Evolutionary conservation across 148 eudicot genomes (phyloP).

Genomic region (Chenopodium quinoa): DNA sequence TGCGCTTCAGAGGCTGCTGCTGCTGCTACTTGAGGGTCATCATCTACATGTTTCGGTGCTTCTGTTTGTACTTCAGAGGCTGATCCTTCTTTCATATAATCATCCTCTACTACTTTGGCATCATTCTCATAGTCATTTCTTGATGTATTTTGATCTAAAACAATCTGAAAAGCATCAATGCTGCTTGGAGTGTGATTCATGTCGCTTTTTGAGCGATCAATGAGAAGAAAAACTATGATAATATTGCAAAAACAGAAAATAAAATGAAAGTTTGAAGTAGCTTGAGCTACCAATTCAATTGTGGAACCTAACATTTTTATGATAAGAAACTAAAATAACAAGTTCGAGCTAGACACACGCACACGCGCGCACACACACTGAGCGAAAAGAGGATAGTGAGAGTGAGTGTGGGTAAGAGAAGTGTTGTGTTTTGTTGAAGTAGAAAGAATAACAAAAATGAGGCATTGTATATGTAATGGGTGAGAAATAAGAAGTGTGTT

Average conservation of each 20-base stretch:
- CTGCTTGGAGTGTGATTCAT: neutral
- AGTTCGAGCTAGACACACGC: neutral
- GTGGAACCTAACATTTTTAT: constrained; percentile 39
- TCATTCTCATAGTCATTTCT: neutral
- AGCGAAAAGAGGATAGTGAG: neutral
- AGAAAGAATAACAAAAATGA: neutral
- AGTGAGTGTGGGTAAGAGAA: neutral
- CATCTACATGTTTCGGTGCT: neutral
- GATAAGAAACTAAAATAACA: neutral
- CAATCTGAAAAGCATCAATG: neutral
- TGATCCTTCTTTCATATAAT: neutral
- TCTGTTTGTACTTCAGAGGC: neutral
- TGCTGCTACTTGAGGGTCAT: neutral
- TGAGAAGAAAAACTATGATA: constrained; percentile 50
- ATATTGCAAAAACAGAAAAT: constrained; percentile 69
- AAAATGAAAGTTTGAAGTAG: constrained; percentile 46
- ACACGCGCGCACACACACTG: neutral
- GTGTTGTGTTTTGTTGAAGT: neutral
- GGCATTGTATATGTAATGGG: constrained; percentile 7
- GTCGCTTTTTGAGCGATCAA: constrained; percentile 27
- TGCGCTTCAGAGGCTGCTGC: neutral
- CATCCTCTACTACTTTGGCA: neutral
- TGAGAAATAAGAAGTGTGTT: constrained; percentile 15
- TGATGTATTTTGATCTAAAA: neutral
- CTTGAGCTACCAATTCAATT: constrained; percentile 44